phyloP scores from a whole-genome alignment of 1,284 basidiomycete species.

The Tilletiopsis washingtonensis region DNA sequence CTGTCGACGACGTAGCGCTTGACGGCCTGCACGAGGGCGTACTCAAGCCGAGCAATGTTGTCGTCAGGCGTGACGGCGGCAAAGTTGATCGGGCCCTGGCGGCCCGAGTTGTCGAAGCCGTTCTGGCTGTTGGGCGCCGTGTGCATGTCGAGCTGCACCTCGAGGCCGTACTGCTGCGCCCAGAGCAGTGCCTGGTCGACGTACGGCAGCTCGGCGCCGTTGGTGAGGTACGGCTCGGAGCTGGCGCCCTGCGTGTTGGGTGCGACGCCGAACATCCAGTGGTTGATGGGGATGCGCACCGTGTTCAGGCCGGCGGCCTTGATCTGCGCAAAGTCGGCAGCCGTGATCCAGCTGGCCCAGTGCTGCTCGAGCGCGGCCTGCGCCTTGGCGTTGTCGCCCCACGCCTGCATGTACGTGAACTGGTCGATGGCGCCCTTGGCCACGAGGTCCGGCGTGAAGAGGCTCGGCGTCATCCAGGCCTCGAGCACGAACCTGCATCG shows the following conservation, averaged over 20 bases:
- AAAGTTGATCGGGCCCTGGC: constrained; percentile 2
- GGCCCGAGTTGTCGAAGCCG: constrained; percentile 9
- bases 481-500: constrained; percentile 3
- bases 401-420: not conserved
- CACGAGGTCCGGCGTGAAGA: not conserved
- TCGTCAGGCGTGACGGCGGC: not conserved
- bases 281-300: constrained; percentile 16
- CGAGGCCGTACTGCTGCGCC: constrained; percentile 24
- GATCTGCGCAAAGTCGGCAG: constrained; percentile 49
- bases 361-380: constrained; percentile 20
- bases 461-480: not conserved
- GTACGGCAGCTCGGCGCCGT: constrained; percentile 1
- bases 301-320: constrained; percentile 46
- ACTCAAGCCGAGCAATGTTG: not conserved
- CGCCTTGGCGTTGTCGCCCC: constrained; percentile 1
- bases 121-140: constrained; percentile 33
- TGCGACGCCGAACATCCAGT: constrained; percentile 1
- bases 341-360: constrained; percentile 45
- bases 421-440: constrained; percentile 1
- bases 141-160: constrained; percentile 48
- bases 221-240: constrained; percentile 2
- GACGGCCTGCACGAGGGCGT: constrained; percentile 3
- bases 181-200: constrained; percentile 7
- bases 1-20: constrained; percentile 8
- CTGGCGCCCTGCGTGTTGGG: not conserved